Evolutionary conservation across 148 eudicot species (phyloP).

Genomic region (Cornus suecica): DNA sequence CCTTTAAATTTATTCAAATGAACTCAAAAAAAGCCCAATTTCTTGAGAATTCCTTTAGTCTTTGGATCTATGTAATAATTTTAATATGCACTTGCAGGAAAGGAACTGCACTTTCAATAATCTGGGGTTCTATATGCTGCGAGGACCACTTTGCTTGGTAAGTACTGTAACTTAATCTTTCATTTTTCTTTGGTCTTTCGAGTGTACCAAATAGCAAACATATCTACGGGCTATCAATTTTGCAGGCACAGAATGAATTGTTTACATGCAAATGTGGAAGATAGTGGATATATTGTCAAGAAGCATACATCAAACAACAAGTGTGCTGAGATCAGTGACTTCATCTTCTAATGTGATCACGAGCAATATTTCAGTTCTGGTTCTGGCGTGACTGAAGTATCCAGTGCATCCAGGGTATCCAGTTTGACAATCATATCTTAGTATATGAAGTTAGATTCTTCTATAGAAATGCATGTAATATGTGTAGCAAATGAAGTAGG

Average conservation of each 20-base stretch:
- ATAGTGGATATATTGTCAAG: conserved; percentile 49
- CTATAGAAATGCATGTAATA: neutral
- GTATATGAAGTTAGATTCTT: too few species aligned
- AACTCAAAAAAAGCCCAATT: too few species aligned
- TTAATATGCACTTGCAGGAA: conserved; percentile 45
- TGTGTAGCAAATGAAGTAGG: neutral
- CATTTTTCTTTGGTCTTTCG: neutral
- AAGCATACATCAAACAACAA: conserved; percentile 20
- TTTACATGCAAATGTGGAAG: conserved; percentile 56
- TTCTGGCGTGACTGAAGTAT: too few species aligned
- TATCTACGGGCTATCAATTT: neutral
- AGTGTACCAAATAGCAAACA: neutral
- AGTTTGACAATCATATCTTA: neutral
- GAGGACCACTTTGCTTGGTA: conserved; percentile 93
- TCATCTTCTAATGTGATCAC: conserved; percentile 49
- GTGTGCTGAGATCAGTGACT: conserved; percentile 52
- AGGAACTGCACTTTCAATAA: conserved; percentile 62
- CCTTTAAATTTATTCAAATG: too few species aligned
- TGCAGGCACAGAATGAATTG: conserved; percentile 91
- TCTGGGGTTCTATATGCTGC: conserved; percentile 75
- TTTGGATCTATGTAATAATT: neutral
- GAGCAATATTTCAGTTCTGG: too few species aligned
- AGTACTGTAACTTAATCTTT: conserved; percentile 11
- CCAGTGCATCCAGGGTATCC: neutral
- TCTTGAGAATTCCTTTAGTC: neutral